phyloP scores from a whole-genome alignment of 2,329 filamentous ascomycete species.

The Lomentospora prolificans region DNA sequence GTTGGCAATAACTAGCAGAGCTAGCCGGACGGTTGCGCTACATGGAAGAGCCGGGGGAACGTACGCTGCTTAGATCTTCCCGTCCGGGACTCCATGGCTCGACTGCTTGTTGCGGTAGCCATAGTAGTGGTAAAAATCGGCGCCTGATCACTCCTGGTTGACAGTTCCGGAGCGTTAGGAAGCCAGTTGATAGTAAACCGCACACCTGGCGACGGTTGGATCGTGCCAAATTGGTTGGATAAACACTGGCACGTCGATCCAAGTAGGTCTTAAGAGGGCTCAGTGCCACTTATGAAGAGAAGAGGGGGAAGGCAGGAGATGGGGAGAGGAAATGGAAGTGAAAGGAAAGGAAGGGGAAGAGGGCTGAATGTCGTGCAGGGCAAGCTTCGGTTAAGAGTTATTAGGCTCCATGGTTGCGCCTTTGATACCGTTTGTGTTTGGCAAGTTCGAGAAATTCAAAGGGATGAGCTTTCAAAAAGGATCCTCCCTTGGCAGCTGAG shows the following conservation, averaged over 20 bases:
- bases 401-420: slow-evolving; percentile 7
- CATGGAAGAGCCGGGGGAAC: too few species aligned
- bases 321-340: slow-evolving; percentile 8
- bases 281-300: neutral
- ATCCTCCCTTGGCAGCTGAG: neutral
- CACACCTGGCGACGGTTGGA: neutral
- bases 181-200: neutral
- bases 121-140: neutral
- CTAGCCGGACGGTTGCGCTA: too few species aligned
- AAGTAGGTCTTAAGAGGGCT: neutral
- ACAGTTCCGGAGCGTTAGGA: neutral
- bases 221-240: neutral
- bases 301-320: slow-evolving; percentile 7
- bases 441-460: neutral
- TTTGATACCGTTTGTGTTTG: slow-evolving; percentile 7
- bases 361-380: slow-evolving; percentile 5
- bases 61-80: slow-evolving; percentile 75
- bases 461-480: neutral
- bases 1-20: too few species aligned
- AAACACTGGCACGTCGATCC: neutral
- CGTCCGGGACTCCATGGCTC: slow-evolving; percentile 63
- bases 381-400: slow-evolving; percentile 5
- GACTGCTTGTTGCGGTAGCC: slow-evolving; percentile 24
- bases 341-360: slow-evolving; percentile 9
- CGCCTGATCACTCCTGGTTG: neutral